Evolutionary conservation across 139 green algal species (phyloP), one percentile per base, ranked within the genome.

Genomic region (Chlorella sp.): DNA sequence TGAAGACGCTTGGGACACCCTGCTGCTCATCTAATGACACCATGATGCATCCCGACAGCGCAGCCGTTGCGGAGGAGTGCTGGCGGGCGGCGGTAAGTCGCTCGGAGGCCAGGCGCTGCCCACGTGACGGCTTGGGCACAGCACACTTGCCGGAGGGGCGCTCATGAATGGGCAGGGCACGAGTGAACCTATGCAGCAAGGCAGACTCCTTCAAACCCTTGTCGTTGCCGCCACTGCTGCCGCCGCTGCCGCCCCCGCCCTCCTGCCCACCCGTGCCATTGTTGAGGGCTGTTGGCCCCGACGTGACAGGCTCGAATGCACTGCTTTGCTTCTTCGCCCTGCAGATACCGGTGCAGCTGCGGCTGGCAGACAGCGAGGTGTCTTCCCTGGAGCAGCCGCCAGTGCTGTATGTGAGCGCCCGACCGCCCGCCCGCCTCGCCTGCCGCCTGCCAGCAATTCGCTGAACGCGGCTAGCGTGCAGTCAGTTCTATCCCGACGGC

Each of bases 281-380:
- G 39, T 39, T 37, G 34, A 26, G 16, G 60, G 30, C 82, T n/a
- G 28, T 19, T 39, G 48, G 24, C 28, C 61, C 22, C 64, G 64
- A 26, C 24, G 64, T 2, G 40, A 24, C 32, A 24, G 14, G 7
- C 36, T 39, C 32, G n/a, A n/a, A 60, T 83, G 34, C 28, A 21
- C 0, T 21, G 24, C 64, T 64, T 30, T 32, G 82, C 61, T 69
- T 37, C 30, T 2, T 53, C 48, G 39, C 78, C 26, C 36, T 86
- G 90, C 81, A 93, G 90, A 89, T 93, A 32, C 66, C 87, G 5
- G 60, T 93, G 64, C 66, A 86, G 37, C 28, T 93, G 26, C 26
- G 28, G 42, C 76, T 93, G 4, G 86, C 81, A n/a, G 91, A 93
- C 0, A 90, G 73, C 40, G 91, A 93, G n/a, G 64, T 90, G 15